Base-by-base conservation (phyloP, 768 basidiomycete species). In the Boletus rufocinnamomeus region DNA sequence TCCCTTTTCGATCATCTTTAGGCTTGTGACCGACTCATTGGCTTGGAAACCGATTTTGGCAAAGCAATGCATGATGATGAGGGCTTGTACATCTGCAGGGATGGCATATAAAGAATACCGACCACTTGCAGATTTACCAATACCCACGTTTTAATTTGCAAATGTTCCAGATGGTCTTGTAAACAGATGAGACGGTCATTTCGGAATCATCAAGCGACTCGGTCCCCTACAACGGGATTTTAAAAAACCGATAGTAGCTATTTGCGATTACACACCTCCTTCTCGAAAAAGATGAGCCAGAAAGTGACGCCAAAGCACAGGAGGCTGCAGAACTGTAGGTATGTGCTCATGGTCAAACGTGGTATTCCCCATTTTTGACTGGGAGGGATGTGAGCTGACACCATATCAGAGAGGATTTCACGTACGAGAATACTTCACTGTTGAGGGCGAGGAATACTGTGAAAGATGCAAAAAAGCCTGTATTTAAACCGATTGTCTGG, bases 381-480 rank as follows among this genome's bases (percentile, higher is more conserved):
- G 58, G 40, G 43, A 43, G 21, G 16, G n/a, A 44, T 16, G 47
- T 67, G 16, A 70, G 58, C 44, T 30, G 19, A 59, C 14, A 37
- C 27, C 25, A 59, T 25, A 49, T 13, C 48, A 23, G 46, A 37
- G 35, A 47, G 48, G 10, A 35, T 48, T 38, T 4, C 5, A 76
- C 85, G 47, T 66, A 92, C 90, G 86, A 84, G 69, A 99, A 99
- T 27, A 89, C 87, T 66, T 93, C 88, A 63, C 93, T 95, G 70
- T 98, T 99, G 70, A 99, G 86, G 0, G 97, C 97, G 43, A 99
- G 82, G 70, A 98, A 98, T 7, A 98, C 94, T 9, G 97, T 99
- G 70, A 97, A 98, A 2, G 93, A 95, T 32, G 95, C 83, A 68
- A 98, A 95, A 74, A 88, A 98, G 6, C 97, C 97, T 1, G 92